Percentiles rank a stretch among this genome's conserved stretches.
phyloP scores from a whole-genome alignment of 1,139 yeast species.

The Eremothecium coryli region DNA sequence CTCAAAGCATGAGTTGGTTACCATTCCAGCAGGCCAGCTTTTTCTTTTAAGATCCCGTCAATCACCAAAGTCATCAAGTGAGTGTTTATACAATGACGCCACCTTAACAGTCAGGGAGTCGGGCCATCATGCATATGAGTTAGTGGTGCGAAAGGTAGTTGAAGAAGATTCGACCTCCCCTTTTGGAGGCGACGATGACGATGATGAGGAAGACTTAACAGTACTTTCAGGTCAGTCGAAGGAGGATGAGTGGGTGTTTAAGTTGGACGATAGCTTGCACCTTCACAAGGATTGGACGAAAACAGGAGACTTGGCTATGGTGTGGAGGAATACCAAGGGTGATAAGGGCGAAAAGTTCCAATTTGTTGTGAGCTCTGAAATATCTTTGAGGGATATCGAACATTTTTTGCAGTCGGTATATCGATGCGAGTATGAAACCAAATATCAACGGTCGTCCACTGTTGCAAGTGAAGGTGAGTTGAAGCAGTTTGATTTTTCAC shows the following conservation, averaged over 20 bases:
- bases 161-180: conserved; percentile 49
- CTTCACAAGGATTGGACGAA: conserved; percentile 37
- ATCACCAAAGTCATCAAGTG: conserved; percentile 80
- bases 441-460: conserved; percentile 49
- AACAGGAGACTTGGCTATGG: conserved; percentile 44
- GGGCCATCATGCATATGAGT: conserved; percentile 56
- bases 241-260: conserved; percentile 28
- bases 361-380: conserved; percentile 61
- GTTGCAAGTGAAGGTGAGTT: conserved; percentile 42
- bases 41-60: conserved; percentile 62
- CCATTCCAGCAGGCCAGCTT: conserved; percentile 73
- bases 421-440: conserved; percentile 69
- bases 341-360: conserved; percentile 89
- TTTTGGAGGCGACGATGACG: conserved; percentile 38
- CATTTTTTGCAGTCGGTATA: conserved; percentile 55
- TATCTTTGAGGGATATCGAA: conserved; percentile 48
- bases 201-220: conserved; percentile 36
- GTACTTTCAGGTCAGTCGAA: conserved; percentile 56
- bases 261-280: conserved; percentile 32
- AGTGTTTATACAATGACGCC: conserved; percentile 78
- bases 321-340: conserved; percentile 66
- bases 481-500: conserved; percentile 39
- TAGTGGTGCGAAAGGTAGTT: conserved; percentile 58
- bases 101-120: conserved; percentile 60
- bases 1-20: conserved; percentile 57